phyloP scores from a whole-genome alignment of 2,329 filamentous ascomycete species.

The Ophiostoma montium region DNA sequence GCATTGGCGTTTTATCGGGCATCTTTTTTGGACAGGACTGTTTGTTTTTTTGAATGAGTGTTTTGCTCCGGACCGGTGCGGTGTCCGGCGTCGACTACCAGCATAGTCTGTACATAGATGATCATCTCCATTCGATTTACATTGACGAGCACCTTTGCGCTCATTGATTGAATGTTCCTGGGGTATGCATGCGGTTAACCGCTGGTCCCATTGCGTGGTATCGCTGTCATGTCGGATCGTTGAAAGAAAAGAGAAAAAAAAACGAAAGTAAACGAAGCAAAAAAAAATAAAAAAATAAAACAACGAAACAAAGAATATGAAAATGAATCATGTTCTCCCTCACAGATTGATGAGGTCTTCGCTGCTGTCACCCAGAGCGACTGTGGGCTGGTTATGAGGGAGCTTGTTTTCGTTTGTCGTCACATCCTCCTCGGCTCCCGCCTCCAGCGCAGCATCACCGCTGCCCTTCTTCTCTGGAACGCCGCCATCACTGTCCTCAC shows the following conservation, averaged over 20 bases:
- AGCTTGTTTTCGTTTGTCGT: background rate
- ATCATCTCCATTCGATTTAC: slow-evolving; percentile 2
- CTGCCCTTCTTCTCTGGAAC: background rate
- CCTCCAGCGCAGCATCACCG: too few species aligned
- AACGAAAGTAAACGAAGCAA: too few species aligned
- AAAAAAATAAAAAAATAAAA: too few species aligned
- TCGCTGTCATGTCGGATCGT: too few species aligned
- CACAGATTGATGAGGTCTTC: slow-evolving; percentile 5
- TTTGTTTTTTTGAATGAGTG: background rate
- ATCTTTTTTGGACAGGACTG: background rate
- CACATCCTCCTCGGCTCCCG: too few species aligned
- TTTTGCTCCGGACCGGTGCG: background rate
- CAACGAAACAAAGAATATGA: background rate
- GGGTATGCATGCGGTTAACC: too few species aligned
- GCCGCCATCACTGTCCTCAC: slow-evolving; percentile 21
- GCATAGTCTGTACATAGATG: background rate
- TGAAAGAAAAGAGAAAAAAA: too few species aligned
- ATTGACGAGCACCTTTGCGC: too few species aligned
- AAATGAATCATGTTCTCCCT: background rate
- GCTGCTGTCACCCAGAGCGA: too few species aligned
- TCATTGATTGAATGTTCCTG: too few species aligned
- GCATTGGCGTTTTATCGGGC: slow-evolving; percentile 3
- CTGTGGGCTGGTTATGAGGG: too few species aligned
- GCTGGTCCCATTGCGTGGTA: too few species aligned
- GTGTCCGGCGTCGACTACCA: background rate